Conservation (phyloP, 768 basidiomycete genomes). For the Pleurotus pulmonarius region DNA sequence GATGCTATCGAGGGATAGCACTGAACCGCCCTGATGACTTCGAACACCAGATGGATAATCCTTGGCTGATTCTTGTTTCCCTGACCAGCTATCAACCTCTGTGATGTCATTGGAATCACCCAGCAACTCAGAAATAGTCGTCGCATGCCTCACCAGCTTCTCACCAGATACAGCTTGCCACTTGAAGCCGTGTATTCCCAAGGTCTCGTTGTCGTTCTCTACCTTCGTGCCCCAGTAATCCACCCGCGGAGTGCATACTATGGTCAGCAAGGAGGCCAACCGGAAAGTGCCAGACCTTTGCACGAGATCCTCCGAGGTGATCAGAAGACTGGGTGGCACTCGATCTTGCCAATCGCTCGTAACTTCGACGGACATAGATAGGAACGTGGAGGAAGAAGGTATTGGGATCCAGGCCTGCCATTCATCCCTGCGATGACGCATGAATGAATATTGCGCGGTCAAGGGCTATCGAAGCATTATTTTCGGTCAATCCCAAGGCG, state of each 20-base stretch:
- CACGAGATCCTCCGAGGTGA: conserved; percentile 19
- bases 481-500: conserved; percentile 26
- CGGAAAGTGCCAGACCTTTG: conserved; percentile 65
- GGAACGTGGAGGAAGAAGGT: conserved; percentile 74
- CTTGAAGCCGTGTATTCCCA: conserved; percentile 43
- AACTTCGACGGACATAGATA: conserved; percentile 64
- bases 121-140: neutral
- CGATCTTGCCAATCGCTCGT: conserved; percentile 73
- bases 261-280: conserved; percentile 68
- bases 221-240: conserved; percentile 58
- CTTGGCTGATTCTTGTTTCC: neutral
- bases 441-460: conserved; percentile 72
- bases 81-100: neutral
- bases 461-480: conserved; percentile 38
- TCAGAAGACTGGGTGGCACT: conserved; percentile 23
- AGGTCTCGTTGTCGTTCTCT: conserved; percentile 71
- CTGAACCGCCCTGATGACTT: neutral
- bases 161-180: conserved; percentile 6
- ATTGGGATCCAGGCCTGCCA: conserved; percentile 71
- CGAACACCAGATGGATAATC: neutral
- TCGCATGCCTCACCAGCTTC: neutral
- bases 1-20: conserved; percentile 1
- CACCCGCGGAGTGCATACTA: conserved; percentile 71
- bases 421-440: conserved; percentile 55
- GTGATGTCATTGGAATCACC: conserved; percentile 4